Percentiles rank a stretch among this genome's conserved stretches.
phyloP scores from a whole-genome alignment of 202 grass and related monocot genomes.

The Schoenoplectus triqueter region DNA sequence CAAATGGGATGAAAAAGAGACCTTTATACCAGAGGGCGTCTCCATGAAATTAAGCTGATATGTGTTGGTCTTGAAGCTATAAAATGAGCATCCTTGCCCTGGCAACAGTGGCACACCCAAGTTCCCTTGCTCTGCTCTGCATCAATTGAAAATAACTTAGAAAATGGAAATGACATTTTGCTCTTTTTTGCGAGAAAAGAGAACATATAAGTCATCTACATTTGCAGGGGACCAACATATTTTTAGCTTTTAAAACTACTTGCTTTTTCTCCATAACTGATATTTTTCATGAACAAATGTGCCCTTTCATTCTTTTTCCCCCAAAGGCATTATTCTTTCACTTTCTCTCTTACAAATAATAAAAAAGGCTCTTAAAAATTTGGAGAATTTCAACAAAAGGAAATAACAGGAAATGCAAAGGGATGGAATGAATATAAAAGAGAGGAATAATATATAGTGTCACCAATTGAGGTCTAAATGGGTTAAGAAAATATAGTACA shows the following conservation, averaged over 20 bases:
- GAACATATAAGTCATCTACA: background rate
- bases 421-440: too few relatives aligned
- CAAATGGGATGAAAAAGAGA: conserved; percentile 39
- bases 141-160: conserved; percentile 7
- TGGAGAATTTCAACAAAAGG: too few relatives aligned
- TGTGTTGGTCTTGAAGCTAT: conserved; percentile 92
- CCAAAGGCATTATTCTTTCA: background rate
- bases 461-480: background rate
- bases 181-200: too few relatives aligned
- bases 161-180: too few relatives aligned
- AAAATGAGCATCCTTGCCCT: conserved; percentile 82
- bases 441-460: too few relatives aligned
- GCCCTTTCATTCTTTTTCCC: background rate
- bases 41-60: conserved; percentile 95
- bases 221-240: background rate
- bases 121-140: conserved; percentile 71
- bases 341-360: background rate
- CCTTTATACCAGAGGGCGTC: conserved; percentile 87
- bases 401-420: too few relatives aligned
- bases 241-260: background rate
- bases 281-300: background rate
- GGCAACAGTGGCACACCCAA: conserved; percentile 80
- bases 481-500: background rate
- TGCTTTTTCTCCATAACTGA: background rate
- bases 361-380: background rate